phyloP scores from a whole-genome alignment of 2,329 filamentous ascomycete genomes.

The Fusarium keratoplasticum region DNA sequence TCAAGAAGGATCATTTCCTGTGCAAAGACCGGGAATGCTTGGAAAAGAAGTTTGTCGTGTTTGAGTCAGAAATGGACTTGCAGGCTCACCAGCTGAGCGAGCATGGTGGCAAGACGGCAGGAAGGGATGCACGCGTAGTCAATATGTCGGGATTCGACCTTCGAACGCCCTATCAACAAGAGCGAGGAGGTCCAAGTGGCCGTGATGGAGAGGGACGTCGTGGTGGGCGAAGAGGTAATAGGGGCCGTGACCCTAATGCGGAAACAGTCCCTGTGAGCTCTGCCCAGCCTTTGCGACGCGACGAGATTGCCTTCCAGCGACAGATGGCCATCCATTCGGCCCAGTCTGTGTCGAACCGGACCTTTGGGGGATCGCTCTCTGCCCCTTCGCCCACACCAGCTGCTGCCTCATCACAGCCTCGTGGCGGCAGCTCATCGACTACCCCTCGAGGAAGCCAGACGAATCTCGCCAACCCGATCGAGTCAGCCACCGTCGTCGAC shows the following conservation, averaged over 20 bases:
- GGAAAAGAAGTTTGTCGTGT: constrained; percentile 98
- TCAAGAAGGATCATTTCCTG: constrained; percentile 86
- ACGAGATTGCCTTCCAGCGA: constrained; percentile 90
- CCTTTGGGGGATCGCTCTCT: constrained; percentile 87
- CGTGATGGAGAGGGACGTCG: constrained; percentile 54
- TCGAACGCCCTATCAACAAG: constrained; percentile 76
- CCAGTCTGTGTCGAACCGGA: constrained; percentile 81
- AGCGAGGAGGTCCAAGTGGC: constrained; percentile 58
- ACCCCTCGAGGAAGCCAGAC: constrained; percentile 40
- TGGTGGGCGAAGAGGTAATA: constrained; percentile 63
- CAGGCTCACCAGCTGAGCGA: constrained; percentile 91
- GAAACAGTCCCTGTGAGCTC: constrained; percentile 82
- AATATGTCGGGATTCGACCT: constrained; percentile 90
- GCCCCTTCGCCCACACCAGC: constrained; percentile 43
- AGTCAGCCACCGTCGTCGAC: constrained; percentile 64
- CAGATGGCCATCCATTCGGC: constrained; percentile 92
- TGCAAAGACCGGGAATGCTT: constrained; percentile 88
- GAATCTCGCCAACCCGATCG: constrained; percentile 53
- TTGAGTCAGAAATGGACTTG: constrained; percentile 92
- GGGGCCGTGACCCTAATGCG: constrained; percentile 88
- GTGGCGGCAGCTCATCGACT: constrained; percentile 36
- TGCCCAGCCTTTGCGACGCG: constrained; percentile 83
- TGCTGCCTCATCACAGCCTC: constrained; percentile 40
- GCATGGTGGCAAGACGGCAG: constrained; percentile 87
- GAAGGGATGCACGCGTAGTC: constrained; percentile 85